Percentiles rank a stretch among this genome's conserved stretches.
Evolutionary conservation across 805 yeast genomes (phyloP).

Genomic region (Scheffersomyces stipitis): DNA sequence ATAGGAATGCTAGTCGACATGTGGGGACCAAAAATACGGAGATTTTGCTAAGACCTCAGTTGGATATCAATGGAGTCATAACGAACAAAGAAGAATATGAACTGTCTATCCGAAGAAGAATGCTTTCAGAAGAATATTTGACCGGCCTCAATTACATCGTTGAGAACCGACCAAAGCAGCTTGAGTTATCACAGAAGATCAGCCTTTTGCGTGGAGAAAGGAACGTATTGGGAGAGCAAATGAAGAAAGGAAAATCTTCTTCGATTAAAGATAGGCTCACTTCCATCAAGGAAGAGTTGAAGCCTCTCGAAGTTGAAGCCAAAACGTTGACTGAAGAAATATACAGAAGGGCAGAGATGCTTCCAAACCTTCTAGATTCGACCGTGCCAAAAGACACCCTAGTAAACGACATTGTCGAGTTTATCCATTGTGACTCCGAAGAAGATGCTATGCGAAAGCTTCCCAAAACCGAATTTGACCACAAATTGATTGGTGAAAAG

Average conservation of each 20-base stretch:
- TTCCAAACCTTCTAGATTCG: slow-evolving; percentile 65
- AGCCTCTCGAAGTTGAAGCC: slow-evolving; percentile 23
- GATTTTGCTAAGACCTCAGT: slow-evolving; percentile 11
- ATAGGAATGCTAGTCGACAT: background rate
- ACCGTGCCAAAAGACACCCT: slow-evolving; percentile 42
- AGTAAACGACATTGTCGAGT: slow-evolving; percentile 47
- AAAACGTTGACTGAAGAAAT: slow-evolving; percentile 35
- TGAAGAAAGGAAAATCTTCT: slow-evolving; percentile 13
- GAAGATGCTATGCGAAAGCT: slow-evolving; percentile 16
- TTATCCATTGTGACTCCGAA: slow-evolving; percentile 49
- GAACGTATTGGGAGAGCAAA: slow-evolving; percentile 21
- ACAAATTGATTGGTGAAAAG: slow-evolving; percentile 66
- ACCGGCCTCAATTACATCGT: slow-evolving; percentile 25
- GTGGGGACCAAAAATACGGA: background rate
- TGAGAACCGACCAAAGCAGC: slow-evolving; percentile 22
- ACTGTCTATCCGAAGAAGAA: slow-evolving; percentile 29
- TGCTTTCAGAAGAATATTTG: slow-evolving; percentile 14
- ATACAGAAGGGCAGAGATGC: slow-evolving; percentile 39
- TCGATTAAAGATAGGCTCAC: slow-evolving; percentile 17
- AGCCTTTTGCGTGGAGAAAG: slow-evolving; percentile 29
- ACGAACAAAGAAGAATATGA: slow-evolving; percentile 17
- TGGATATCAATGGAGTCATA: slow-evolving; percentile 24
- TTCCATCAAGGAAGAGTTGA: slow-evolving; percentile 24
- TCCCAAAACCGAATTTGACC: slow-evolving; percentile 45
- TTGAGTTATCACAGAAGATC: slow-evolving; percentile 19